These are phyloP conservation scores for Corylus heterophylla DNA, from an alignment of 306 rosid species.

Conservation along the genomic window DNA sequence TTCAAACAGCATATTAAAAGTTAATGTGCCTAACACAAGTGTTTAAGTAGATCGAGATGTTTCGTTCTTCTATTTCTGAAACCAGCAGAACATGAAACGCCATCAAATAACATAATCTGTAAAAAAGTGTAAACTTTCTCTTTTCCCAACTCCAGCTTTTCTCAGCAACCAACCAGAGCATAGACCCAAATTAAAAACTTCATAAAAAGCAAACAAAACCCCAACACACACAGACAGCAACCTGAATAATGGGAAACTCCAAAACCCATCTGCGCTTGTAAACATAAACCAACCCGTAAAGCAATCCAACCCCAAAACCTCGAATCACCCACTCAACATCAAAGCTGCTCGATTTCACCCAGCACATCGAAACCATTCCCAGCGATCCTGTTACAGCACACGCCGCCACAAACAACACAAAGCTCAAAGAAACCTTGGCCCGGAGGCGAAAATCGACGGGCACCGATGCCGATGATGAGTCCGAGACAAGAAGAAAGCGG, in stretches of 20 bases:
- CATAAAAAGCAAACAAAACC: neutral
- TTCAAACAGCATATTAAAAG: neutral
- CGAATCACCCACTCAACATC: conserved; percentile 42
- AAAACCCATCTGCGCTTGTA: conserved; percentile 76
- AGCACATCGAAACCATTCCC: conserved; percentile 54
- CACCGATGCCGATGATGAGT: conserved; percentile 16
- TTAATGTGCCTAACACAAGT: neutral
- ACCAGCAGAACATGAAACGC: neutral
- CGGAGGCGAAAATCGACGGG: conserved; percentile 41
- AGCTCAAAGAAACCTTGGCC: conserved; percentile 42
- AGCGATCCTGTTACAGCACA: conserved; percentile 39
- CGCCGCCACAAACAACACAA: conserved; percentile 41
- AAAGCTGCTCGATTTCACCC: conserved; percentile 26
- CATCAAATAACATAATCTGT: neutral
- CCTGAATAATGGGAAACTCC: conserved; percentile 93
- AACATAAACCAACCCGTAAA: conserved; percentile 67
- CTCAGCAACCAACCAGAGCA: conserved; percentile 10
- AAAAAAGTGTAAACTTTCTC: neutral
- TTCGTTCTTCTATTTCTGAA: neutral
- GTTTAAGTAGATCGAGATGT: neutral
- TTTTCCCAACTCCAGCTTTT: neutral
- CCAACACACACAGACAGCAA: conserved; percentile 17
- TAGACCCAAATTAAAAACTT: neutral
- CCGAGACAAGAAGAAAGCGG: conserved; percentile 51
- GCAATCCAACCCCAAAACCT: conserved; percentile 59